Evolutionary conservation across 768 basidiomycete species (phyloP).

Genomic region (Tephrocybe sp.): DNA sequence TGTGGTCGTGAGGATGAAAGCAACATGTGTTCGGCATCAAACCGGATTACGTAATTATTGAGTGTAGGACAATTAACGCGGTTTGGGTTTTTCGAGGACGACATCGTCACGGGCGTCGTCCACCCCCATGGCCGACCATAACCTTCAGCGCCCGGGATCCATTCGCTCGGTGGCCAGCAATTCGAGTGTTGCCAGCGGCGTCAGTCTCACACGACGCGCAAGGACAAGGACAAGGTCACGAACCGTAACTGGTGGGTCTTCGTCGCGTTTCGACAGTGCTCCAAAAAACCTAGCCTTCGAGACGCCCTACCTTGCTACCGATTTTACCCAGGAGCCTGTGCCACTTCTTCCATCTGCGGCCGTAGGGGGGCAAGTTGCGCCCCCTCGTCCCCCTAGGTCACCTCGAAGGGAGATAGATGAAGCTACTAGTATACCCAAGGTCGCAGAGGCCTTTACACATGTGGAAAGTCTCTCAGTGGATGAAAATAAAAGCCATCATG

Average conservation of each 20-base stretch:
- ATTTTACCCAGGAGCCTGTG: constrained; percentile 24
- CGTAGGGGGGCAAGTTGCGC: constrained; percentile 13
- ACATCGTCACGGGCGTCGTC: constrained; percentile 20
- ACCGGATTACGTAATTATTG: constrained; percentile 2
- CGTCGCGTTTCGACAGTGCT: constrained; percentile 22
- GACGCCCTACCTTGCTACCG: constrained; percentile 31
- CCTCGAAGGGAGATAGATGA: constrained; percentile 17
- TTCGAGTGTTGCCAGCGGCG: constrained; percentile 46
- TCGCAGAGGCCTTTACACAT: too few relatives aligned
- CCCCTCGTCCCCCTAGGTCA: constrained; percentile 27
- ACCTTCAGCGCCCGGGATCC: constrained; percentile 33
- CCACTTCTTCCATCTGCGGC: constrained; percentile 12
- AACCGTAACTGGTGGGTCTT: constrained; percentile 38
- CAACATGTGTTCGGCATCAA: neutral
- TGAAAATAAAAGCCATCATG: constrained; percentile 13
- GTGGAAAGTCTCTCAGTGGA: constrained; percentile 5
- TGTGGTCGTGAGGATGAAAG: neutral
- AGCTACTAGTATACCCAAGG: constrained; percentile 1
- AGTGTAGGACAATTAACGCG: neutral
- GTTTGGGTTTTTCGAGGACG: constrained; percentile 8
- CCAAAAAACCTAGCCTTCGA: constrained; percentile 27
- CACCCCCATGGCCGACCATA: constrained; percentile 23
- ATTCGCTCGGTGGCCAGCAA: constrained; percentile 49
- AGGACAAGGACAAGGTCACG: constrained; percentile 52
- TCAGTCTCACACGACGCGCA: constrained; percentile 52